Base-by-base conservation (phyloP, 148 eudicot species). In the Heliosperma pusillum region DNA sequence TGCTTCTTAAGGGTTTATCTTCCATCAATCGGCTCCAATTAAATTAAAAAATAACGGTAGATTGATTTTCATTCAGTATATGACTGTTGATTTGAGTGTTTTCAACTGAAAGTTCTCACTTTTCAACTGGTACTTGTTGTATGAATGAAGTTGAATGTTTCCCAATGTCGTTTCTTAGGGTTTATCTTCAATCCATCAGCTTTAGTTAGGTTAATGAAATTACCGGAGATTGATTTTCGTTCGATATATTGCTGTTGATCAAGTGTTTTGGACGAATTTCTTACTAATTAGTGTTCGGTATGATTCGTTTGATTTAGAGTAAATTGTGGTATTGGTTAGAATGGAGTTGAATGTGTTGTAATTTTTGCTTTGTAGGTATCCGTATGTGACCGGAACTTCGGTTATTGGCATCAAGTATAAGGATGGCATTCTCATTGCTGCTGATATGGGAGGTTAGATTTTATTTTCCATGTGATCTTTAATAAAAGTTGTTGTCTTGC, bases 401-500 rank as follows among this genome's bases (percentile, higher is more conserved):
- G 93, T 94, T n/a, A 74, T 94, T 73, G 98, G 89, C 59, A 89
- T 95, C 81, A 95, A 90, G 80, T 95, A 89, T 84, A 92, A 92
- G 83, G 97, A 95, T 92, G 99, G 99, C 16, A 76, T 95, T 76
- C 96, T 92, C 72, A 85, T 95, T 86, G 97, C 90, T 82, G 96
- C 97, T 84, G 99, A 95, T 82, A 92, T 92, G 97, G 99, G 96
- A 90, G 99, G 99, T 95, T 22, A 66, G 85, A 33, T 79, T 70
- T 10, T 30, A 1, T n/a, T 30, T 66, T 55, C 16, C 1, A 1
- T 25, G 16, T 20, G 7, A n/a, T 26, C 27, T n/a, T 71, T 66
- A 6, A 5, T 65, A 13, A 26, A 70, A 24, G 60, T 70, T 53
- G 7, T 26, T 73, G 19, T 36, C 15, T n/a, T n/a, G n/a, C n/a